These are phyloP conservation scores for Fusarium humuli DNA, from an alignment of 2,329 filamentous ascomycete genomes.

Conservation along the genomic window DNA sequence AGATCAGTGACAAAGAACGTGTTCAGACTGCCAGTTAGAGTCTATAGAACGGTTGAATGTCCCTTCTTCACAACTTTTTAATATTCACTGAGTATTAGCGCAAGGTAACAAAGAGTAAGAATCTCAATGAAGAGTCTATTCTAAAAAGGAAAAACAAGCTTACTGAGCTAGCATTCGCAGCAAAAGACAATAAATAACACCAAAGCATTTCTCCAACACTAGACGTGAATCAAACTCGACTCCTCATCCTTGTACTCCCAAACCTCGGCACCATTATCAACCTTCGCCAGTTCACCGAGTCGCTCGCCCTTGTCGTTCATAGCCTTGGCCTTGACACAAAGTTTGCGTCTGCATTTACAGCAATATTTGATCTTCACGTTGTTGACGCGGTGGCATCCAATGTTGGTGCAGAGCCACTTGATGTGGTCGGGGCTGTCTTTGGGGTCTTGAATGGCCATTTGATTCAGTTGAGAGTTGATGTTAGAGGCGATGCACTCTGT, in stretches of 20 bases:
- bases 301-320: fast-evolving
- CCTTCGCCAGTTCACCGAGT: fast-evolving
- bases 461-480: neutral
- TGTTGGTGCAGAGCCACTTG: neutral
- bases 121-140: too few species aligned
- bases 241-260: neutral
- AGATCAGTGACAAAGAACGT: too few species aligned
- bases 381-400: neutral
- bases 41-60: too few species aligned
- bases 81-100: too few species aligned
- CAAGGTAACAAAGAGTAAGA: too few species aligned
- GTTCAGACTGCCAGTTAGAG: too few species aligned
- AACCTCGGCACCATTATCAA: neutral
- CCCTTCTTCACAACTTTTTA: too few species aligned
- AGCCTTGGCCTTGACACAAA: neutral
- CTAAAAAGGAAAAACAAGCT: too few species aligned
- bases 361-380: neutral
- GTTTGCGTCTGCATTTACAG: neutral
- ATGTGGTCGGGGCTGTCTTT: neutral
- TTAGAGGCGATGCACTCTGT: neutral
- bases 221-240: too few species aligned
- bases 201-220: too few species aligned
- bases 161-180: too few species aligned
- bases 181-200: too few species aligned
- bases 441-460: fast-evolving